Evolutionary conservation across 345 rosid genomes (phyloP), one percentile per base, ranked within the genome.

Genomic region (Rhodamnia rubescens): DNA sequence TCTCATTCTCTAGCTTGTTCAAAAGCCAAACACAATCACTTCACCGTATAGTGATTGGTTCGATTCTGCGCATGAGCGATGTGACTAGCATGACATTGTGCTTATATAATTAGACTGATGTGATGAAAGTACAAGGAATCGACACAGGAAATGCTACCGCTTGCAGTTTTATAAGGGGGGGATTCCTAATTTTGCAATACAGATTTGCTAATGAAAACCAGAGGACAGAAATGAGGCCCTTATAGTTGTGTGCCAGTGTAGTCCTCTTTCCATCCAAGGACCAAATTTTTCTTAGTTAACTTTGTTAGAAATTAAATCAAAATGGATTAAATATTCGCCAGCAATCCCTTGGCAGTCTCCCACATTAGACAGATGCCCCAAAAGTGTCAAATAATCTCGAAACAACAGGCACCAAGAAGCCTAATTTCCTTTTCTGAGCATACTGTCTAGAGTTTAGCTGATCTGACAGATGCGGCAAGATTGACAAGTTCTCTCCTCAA

Each of bases 401-500:
- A 8, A 18, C 13, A 64, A 32, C 44, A 64, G 4, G 24, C 78
- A 64, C 24, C 44, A 1, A 0, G 44, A 32, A 64, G 44, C 14
- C 78, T 32, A 8, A 80, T 82, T 51, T 26, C 56, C 21, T n/a
- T 11, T 27, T 21, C 1, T 24, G 83, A 52, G 26, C 22, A 24
- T 24, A 7, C 2, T 27, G 44, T 27, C 36, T 36, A 82, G 21
- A 82, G 36, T 82, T 11, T 44, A 7, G 57, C 21, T 16, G 57
- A 82, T 82, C 42, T 4, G 64, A 85, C 88, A 21, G 90, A 85
- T 22, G 90, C 81, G 7, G 97, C 93, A 55, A 69, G 87, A 40
- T 78, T 88, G 18, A 93, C 87, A 55, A 94, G 91, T 89, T 94
- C 95, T 86, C 91, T 91, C 88, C 98, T 94, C 88, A 94, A 88